phyloP scores from a whole-genome alignment of 164 flowering plant genomes.

The Hamamelis virginiana region DNA sequence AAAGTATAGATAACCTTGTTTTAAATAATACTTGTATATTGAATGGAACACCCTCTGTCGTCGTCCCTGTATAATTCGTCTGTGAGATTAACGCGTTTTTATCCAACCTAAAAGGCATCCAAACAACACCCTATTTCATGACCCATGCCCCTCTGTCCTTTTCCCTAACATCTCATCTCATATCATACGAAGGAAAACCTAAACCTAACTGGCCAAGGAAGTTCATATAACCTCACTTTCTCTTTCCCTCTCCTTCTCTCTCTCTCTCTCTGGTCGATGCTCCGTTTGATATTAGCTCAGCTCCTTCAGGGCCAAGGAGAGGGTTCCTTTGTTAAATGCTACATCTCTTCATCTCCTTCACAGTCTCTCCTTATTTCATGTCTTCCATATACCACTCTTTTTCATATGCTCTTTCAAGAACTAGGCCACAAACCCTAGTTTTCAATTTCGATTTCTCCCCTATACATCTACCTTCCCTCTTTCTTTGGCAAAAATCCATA shows the following conservation, averaged over 20 bases:
- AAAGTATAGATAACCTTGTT: no score
- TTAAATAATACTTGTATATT: no score
- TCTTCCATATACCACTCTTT: slow-evolving; percentile 26
- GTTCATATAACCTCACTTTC: no score
- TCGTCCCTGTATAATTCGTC: no score
- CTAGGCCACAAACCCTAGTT: slow-evolving; percentile 30
- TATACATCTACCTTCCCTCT: slow-evolving; percentile 5
- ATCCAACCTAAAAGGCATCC: no score
- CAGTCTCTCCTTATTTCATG: slow-evolving; percentile 31
- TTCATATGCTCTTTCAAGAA: slow-evolving; percentile 14
- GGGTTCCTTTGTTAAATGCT: slow-evolving; percentile 20
- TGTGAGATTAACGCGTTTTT: no score
- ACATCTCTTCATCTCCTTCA: slow-evolving; percentile 13
- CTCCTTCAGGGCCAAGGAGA: neutral
- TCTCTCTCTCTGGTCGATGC: neutral
- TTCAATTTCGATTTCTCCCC: neutral
- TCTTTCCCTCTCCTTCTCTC: neutral
- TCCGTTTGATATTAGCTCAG: neutral
- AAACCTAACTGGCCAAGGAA: neutral
- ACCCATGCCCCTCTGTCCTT: no score
- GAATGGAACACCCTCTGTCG: no score
- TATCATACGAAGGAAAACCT: slow-evolving; percentile 1
- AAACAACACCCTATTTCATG: no score
- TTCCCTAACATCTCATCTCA: no score
- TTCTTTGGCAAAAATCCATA: neutral